phyloP scores from a whole-genome alignment of 345 rosid species.

The Bruguiera parviflora region DNA sequence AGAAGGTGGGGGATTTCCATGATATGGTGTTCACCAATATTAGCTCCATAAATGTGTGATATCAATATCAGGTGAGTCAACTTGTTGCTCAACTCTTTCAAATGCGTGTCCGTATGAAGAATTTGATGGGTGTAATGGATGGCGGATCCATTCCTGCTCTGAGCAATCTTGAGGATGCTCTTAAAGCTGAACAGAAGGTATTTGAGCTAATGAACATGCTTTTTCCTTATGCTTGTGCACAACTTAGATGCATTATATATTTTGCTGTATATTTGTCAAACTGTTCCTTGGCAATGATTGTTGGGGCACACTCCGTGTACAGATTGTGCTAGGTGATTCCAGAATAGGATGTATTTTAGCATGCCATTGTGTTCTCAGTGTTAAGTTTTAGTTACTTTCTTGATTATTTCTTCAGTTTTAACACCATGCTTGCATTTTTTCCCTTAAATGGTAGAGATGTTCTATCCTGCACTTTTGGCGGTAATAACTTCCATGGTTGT shows the following conservation, averaged over 20 bases:
- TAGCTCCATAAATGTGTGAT: slow-evolving; percentile 10
- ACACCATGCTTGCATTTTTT: not conserved
- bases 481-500: not conserved
- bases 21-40: not conserved
- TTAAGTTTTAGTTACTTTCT: not conserved
- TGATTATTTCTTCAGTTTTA: not conserved
- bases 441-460: not conserved
- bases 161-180: slow-evolving; percentile 77
- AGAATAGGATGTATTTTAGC: not conserved
- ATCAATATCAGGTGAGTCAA: slow-evolving; percentile 68
- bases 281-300: not conserved
- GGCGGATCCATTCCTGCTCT: slow-evolving; percentile 93
- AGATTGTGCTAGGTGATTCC: not conserved
- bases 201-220: too few relatives aligned
- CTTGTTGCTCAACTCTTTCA: slow-evolving; percentile 95
- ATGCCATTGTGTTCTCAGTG: slow-evolving; percentile 1
- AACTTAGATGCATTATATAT: not conserved
- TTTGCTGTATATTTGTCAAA: not conserved
- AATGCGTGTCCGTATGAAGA: slow-evolving; percentile 96
- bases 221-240: not conserved
- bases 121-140: slow-evolving; percentile 88
- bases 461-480: not conserved
- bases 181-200: slow-evolving; percentile 85
- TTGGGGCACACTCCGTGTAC: not conserved
- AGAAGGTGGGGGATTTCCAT: not conserved